Conservation (phyloP, 2,329 filamentous ascomycete genomes). For the Exophiala aquamarina region DNA sequence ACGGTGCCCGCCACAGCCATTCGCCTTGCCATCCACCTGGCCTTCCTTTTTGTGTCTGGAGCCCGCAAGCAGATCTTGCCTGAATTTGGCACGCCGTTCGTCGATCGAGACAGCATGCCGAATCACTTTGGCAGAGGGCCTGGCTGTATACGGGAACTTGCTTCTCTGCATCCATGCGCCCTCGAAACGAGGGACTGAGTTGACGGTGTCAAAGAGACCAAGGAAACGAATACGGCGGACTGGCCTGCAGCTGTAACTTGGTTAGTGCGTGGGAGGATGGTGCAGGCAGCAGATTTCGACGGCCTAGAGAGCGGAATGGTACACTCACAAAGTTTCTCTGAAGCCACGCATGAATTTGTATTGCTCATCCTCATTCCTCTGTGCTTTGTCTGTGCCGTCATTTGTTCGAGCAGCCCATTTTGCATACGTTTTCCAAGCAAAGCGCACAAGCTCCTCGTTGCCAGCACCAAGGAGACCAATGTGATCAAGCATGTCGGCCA, state of each 20-base stretch:
- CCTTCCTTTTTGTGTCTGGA: constrained; percentile 16
- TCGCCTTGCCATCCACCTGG: neutral
- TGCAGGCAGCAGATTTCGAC: too few species aligned
- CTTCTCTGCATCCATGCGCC: constrained; percentile 69
- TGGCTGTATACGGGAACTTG: constrained; percentile 65
- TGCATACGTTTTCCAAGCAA: constrained; percentile 80
- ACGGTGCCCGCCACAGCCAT: too few species aligned
- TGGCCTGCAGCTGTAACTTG: constrained; percentile 54
- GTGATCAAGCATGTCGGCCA: constrained; percentile 82
- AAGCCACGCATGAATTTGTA: constrained; percentile 77
- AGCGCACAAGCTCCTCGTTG: constrained; percentile 81
- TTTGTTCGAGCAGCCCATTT: constrained; percentile 60
- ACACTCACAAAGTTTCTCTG: constrained; percentile 71
- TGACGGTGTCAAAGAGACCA: constrained; percentile 80
- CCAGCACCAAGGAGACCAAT: constrained; percentile 76
- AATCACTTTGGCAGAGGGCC: constrained; percentile 55
- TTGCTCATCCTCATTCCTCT: constrained; percentile 58
- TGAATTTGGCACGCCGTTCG: constrained; percentile 58
- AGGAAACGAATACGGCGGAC: constrained; percentile 73
- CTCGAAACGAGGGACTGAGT: constrained; percentile 76
- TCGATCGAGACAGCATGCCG: constrained; percentile 60
- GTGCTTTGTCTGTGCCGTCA: constrained; percentile 39
- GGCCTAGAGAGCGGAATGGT: too few species aligned
- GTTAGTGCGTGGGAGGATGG: constrained; percentile 3
- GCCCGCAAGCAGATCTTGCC: constrained; percentile 56